Percentiles rank a stretch among this genome's conserved stretches.
These are phyloP conservation scores for Nematodospora valgi DNA, from an alignment of 805 yeast species.

Conservation along the genomic window DNA sequence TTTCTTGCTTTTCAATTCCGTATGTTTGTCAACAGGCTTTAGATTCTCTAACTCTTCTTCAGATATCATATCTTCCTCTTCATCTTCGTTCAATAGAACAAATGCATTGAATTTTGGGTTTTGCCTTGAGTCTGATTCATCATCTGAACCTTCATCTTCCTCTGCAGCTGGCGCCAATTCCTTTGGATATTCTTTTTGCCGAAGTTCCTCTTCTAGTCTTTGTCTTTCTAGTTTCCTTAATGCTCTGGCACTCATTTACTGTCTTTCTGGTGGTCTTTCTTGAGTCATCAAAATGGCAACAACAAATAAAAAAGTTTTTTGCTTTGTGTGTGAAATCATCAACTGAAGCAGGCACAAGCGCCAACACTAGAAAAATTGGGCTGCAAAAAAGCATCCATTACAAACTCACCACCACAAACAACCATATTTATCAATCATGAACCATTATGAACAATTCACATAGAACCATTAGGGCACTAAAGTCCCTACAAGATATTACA, in stretches of 20 bases:
- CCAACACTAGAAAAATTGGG: too few species aligned
- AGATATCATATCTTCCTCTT: conserved; percentile 16
- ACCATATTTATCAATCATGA: background rate
- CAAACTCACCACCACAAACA: background rate
- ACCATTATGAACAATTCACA: too few species aligned
- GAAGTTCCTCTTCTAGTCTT: conserved; percentile 15
- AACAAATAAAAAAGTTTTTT: too few species aligned
- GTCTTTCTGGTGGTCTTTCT: too few species aligned
- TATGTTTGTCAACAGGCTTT: background rate
- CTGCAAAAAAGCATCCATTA: background rate
- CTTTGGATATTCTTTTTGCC: background rate
- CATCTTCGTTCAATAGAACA: conserved; percentile 37
- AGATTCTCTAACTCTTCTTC: background rate
- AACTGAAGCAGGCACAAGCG: too few species aligned
- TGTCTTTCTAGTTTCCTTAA: conserved; percentile 41
- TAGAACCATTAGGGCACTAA: too few species aligned
- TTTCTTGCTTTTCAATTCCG: conserved; percentile 8
- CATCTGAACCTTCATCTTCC: conserved; percentile 12
- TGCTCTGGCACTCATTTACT: conserved; percentile 57
- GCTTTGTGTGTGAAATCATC: too few species aligned
- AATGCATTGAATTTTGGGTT: conserved; percentile 39
- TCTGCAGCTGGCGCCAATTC: conserved; percentile 7
- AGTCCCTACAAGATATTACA: too few species aligned
- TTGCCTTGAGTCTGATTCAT: conserved; percentile 12
- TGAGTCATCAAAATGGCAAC: too few species aligned